Evolutionary conservation across 2,329 filamentous ascomycete genomes (phyloP), one percentile per base, ranked within the genome.

Genomic region (Madurella fahalii): DNA sequence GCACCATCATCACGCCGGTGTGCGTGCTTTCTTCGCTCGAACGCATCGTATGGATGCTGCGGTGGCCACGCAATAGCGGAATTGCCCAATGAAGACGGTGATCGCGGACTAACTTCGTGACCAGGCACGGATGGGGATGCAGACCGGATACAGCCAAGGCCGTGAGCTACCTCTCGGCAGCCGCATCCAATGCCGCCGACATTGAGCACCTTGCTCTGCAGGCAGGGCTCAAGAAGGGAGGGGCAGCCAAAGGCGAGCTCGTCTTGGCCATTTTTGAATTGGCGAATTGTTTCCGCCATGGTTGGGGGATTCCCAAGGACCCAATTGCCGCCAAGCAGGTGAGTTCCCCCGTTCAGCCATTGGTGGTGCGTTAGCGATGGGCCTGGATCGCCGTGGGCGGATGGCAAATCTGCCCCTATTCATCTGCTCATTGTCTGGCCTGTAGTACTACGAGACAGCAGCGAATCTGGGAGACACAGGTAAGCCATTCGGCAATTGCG

Each of bases 241-340:
- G 94, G 57, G 87, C 89, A 13, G 93, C 93, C 43, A 99, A 97
- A 74, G 94, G 94, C 56, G 94, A 99, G 77, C 81, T 99, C 50
- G 89, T 97, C 16, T 83, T 99, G 58, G 93, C 94, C 57, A 97
- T 99, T 61, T 97, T 94, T 67, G 94, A 99, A 76, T 76, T 99
- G 65, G 90, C 86, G 52, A 94, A 94, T 71, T 93, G 84, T 73
- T 97, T 96, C 77, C 85, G 94, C 58, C 84, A 97, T 70, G 94
- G 91, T 52, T 97, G 93, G 93, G 94, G 94, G 47, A 87, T 96
- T 47, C 79, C 83, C 59, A 89, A 89, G 68, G 94, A 99, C 70
- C 82, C 91, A 37, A 79, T 90, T 50, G 94, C 94, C 45, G 94
- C 94, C 47, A 85, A 85, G 70, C 81, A 85, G 75, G 82, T 85